phyloP scores from a whole-genome alignment of 345 rosid species.

The Streptanthus diversifolius region DNA sequence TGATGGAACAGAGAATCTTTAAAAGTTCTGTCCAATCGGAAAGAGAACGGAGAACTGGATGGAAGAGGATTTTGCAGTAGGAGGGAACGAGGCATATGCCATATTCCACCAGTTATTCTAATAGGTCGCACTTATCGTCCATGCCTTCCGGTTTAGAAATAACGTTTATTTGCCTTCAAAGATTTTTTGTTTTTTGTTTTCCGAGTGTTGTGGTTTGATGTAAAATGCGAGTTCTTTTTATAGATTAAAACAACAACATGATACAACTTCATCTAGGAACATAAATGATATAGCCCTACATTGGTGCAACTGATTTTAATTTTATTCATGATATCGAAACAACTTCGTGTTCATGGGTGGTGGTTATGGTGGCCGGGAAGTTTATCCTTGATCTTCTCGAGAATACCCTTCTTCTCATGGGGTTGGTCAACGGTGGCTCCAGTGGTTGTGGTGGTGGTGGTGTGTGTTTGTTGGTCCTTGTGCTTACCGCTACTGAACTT shows the following conservation, averaged over 20 bases:
- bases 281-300: not conserved
- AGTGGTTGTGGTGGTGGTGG: constrained; percentile 11
- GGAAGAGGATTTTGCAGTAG: too few species aligned
- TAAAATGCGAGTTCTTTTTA: too few species aligned
- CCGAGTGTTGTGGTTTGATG: not conserved
- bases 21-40: too few species aligned
- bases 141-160: not conserved
- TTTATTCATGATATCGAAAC: not conserved
- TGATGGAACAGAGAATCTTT: too few species aligned
- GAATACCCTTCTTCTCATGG: constrained; percentile 64
- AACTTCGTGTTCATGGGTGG: constrained; percentile 20
- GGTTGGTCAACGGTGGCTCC: constrained; percentile 6
- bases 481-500: constrained; percentile 38
- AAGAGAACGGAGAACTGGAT: too few species aligned
- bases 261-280: not conserved
- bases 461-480: constrained; percentile 40
- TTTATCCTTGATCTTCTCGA: constrained; percentile 79
- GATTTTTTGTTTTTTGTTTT: not conserved
- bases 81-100: too few species aligned
- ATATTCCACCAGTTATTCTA: too few species aligned
- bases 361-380: constrained; percentile 57
- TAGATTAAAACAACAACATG: not conserved
- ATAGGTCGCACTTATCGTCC: too few species aligned
- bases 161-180: not conserved
- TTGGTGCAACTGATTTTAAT: not conserved